These are phyloP conservation scores for Sporothrix variecibatus DNA, from an alignment of 2,329 filamentous ascomycete genomes.

Conservation along the genomic window DNA sequence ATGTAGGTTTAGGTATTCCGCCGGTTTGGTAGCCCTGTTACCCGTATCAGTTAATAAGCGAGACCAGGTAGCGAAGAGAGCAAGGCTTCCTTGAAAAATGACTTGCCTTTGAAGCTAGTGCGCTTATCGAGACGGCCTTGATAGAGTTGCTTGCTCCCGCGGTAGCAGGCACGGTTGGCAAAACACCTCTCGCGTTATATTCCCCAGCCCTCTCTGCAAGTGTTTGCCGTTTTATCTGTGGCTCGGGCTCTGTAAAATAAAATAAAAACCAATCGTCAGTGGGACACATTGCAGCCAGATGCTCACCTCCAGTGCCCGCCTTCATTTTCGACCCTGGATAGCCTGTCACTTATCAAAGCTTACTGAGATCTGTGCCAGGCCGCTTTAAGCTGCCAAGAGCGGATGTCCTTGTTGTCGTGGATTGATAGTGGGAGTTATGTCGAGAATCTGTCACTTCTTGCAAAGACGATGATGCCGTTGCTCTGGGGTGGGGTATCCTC, in stretches of 20 bases:
- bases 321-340: neutral
- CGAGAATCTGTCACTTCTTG: constrained; percentile 63
- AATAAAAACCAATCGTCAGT: neutral
- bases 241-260: constrained; percentile 48
- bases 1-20: neutral
- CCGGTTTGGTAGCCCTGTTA: neutral
- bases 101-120: constrained; percentile 26
- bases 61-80: no score
- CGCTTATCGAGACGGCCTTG: constrained; percentile 43
- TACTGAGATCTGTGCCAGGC: constrained; percentile 36
- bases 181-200: constrained; percentile 45
- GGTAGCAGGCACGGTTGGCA: constrained; percentile 24
- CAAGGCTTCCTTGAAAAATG: neutral
- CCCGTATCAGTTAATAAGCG: neutral
- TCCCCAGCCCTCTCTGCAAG: constrained; percentile 58
- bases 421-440: constrained; percentile 52
- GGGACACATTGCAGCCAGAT: no score
- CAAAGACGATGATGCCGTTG: constrained; percentile 39
- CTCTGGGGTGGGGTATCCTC: constrained; percentile 32
- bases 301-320: neutral
- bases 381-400: constrained; percentile 53
- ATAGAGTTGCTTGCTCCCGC: constrained; percentile 41
- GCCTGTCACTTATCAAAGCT: constrained; percentile 17
- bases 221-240: constrained; percentile 63
- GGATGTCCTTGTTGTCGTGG: constrained; percentile 37